Evolutionary conservation across 495 filamentous ascomycete genomes (phyloP).

Genomic region (Massariosphaeria phaeospora): DNA sequence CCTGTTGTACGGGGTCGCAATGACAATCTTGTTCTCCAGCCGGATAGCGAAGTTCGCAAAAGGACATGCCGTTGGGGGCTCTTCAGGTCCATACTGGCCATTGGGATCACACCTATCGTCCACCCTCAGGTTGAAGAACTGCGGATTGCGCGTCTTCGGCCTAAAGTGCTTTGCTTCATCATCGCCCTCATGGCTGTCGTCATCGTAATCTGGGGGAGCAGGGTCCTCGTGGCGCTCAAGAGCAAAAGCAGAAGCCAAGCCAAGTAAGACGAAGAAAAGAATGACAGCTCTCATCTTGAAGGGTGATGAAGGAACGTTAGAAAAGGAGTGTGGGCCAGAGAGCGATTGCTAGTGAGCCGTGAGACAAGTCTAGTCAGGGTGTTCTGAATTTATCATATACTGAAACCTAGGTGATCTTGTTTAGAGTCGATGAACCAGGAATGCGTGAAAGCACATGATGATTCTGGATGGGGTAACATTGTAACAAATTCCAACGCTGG

Average conservation of each 20-base stretch:
- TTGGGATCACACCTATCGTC: neutral
- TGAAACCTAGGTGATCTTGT: slow-evolving; percentile 1
- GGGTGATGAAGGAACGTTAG: neutral
- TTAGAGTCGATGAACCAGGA: no score
- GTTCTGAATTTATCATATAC: neutral
- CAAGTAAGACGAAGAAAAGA: neutral
- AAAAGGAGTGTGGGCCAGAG: slow-evolving; percentile 2
- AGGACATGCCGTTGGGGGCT: neutral
- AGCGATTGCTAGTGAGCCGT: neutral
- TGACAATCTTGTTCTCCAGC: slow-evolving; percentile 1
- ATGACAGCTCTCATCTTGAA: neutral
- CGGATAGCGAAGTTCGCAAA: slow-evolving; percentile 9
- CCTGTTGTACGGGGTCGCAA: slow-evolving; percentile 16
- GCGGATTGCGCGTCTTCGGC: slow-evolving; percentile 13
- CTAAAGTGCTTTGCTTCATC: neutral
- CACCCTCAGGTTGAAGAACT: slow-evolving; percentile 7
- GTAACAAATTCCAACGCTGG: no score
- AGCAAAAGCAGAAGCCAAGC: neutral
- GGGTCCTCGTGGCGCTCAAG: neutral
- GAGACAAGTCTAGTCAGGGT: slow-evolving; percentile 1
- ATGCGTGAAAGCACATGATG: no score
- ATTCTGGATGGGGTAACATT: no score
- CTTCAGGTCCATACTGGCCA: no score
- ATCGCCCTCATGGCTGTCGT: neutral
- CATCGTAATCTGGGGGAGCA: neutral